These are phyloP conservation scores for Beauveria varroae DNA, from an alignment of 2,329 filamentous ascomycete species.

Conservation along the genomic window DNA sequence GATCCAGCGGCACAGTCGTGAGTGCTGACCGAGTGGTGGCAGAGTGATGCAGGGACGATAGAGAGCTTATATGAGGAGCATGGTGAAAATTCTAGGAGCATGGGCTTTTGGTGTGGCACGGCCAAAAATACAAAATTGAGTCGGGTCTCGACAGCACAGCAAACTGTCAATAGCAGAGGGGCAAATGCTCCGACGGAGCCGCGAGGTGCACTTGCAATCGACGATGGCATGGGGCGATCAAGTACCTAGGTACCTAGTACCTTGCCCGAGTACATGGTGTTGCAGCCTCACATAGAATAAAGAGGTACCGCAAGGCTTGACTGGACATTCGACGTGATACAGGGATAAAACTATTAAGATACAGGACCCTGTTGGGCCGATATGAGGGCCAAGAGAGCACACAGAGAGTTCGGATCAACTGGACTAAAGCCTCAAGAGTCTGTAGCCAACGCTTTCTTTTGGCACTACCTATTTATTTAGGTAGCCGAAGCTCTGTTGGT, in stretches of 20 bases:
- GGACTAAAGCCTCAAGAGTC: neutral
- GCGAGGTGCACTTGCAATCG: conserved; percentile 2
- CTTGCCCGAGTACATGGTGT: neutral
- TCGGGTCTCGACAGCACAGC: neutral
- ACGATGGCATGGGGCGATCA: neutral
- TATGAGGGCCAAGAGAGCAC: too few relatives aligned
- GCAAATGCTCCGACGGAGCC: conserved; percentile 9
- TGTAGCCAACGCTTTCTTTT: neutral
- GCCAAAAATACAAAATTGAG: neutral
- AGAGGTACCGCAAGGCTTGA: too few relatives aligned
- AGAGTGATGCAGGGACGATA: neutral
- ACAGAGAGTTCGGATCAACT: neutral
- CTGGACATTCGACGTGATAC: too few relatives aligned
- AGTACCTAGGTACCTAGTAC: neutral
- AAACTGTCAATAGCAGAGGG: neutral
- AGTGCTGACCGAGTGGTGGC: neutral
- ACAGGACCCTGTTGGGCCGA: neutral
- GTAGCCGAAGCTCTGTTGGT: too few relatives aligned
- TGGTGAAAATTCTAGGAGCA: neutral
- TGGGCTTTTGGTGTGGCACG: neutral
- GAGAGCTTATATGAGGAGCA: neutral
- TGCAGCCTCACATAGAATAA: too few relatives aligned
- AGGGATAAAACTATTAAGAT: too few relatives aligned
- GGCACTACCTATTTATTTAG: neutral
- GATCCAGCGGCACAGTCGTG: neutral